Conservation (phyloP, 2,329 filamentous ascomycete genomes). For the Ophiostoma quercus region DNA sequence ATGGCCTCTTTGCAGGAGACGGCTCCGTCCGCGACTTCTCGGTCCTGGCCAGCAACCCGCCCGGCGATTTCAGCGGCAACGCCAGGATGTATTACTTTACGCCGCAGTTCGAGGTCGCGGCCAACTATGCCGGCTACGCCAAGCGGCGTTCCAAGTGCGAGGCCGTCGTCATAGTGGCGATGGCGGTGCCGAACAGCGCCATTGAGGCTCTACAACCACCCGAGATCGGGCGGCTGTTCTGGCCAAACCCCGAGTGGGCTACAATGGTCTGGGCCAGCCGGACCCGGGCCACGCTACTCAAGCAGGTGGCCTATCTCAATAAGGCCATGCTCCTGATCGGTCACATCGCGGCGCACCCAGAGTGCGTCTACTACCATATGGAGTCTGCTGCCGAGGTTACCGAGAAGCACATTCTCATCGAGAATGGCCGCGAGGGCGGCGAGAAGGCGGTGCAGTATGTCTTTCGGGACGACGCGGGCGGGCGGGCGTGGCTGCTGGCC, state of each 20-base stretch:
- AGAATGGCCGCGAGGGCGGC: neutral
- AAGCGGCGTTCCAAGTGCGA: neutral
- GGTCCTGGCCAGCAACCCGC: too few relatives aligned
- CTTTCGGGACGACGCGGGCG: neutral
- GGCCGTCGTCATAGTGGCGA: neutral
- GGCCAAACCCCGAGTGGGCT: neutral
- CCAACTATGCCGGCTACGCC: neutral
- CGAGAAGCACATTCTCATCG: neutral
- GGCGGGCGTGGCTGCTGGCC: too few relatives aligned
- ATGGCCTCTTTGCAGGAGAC: too few relatives aligned
- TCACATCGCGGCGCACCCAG: neutral
- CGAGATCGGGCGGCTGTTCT: too few relatives aligned
- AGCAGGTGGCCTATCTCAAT: neutral
- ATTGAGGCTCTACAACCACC: too few relatives aligned
- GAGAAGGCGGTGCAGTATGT: neutral
- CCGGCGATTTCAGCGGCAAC: too few relatives aligned
- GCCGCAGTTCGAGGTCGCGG: too few relatives aligned
- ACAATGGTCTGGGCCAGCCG: neutral
- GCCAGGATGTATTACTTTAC: too few relatives aligned
- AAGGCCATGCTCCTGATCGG: neutral
- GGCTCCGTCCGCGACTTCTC: neutral
- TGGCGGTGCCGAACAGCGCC: neutral
- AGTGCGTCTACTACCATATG: neutral
- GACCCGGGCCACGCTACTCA: neutral
- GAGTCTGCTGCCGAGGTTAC: neutral